Evolutionary conservation across 2,329 filamentous ascomycete genomes (phyloP).

Genomic region (Fusarium sterilihyphosum): DNA sequence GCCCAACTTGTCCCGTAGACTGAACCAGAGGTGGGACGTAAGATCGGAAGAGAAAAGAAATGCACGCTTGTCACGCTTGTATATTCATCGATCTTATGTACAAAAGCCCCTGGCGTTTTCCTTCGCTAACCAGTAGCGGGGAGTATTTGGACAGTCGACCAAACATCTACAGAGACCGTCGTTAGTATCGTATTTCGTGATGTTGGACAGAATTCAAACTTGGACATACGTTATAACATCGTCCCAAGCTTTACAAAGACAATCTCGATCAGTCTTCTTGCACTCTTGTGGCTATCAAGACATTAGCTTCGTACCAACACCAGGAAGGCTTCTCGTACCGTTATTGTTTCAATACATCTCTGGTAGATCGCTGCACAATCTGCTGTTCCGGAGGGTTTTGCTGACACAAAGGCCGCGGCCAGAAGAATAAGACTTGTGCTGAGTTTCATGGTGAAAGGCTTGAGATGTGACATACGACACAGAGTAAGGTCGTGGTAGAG

Average conservation of each 20-base stretch:
- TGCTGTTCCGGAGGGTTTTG: neutral
- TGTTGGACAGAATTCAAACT: too few relatives aligned
- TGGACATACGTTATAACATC: neutral
- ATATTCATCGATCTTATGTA: neutral
- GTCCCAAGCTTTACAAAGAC: conserved; percentile 12
- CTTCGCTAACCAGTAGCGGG: conserved; percentile 6
- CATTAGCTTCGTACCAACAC: neutral
- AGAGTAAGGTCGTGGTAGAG: neutral
- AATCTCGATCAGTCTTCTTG: neutral
- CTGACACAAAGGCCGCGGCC: neutral
- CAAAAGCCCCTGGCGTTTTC: conserved; percentile 13
- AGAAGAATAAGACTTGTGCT: neutral
- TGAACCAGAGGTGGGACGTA: neutral
- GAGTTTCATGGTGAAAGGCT: neutral
- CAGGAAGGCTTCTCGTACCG: neutral
- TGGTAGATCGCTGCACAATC: conserved; percentile 8
- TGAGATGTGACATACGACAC: neutral
- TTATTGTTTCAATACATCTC: conserved; percentile 11
- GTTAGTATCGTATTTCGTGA: neutral
- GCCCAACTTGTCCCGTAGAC: rapidly evolving
- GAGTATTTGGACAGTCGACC: neutral
- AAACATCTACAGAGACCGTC: neutral
- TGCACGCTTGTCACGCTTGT: neutral
- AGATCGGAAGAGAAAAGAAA: neutral
- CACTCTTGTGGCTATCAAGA: neutral